Base-by-base conservation (phyloP, 345 rosid species). In the Conringia planisiliqua region DNA sequence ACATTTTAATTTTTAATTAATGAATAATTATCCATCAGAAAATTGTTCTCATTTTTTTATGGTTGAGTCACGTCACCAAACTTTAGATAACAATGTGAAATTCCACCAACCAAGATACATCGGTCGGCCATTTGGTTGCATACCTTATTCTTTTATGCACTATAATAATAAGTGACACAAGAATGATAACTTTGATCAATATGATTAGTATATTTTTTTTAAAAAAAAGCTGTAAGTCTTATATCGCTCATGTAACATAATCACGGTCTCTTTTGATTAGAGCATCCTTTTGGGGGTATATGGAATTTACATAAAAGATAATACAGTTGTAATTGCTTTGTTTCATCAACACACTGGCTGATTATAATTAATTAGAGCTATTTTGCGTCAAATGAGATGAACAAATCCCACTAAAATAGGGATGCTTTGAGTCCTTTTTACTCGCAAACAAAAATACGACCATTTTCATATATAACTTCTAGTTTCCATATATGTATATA, bases 71-170 rank as follows among this genome's bases (percentile, higher is more conserved):
- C 27, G 52, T 68, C 79, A 75, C 70, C 79, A 68, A 68, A 68
- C 57, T 61, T 52, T 60, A 68, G 58, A 68, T 40, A 61, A 52
- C 74, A 68, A 68, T 75, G 74, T 75, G 79, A 61, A 60, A 76
- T 54, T 70, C 24, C 75, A 76, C 75, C 80, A 70, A 70, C 75
- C 71, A 70, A 70, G 35, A 76, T 26, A 44, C 75, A 76, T 44
- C 62, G 46, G 80, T 70, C 80, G 80, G 80, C 80, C 75, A 76
- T 69, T 76, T 69, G 70, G 75, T 76, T 69, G 33, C 75, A 76
- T 35, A 2, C 22, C 65, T 33, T 54, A 33, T 69, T 69, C 7
- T 62, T 69, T 44, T 76, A 75, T 74, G 33, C 62, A 67, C 35
- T 36, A 57, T 6, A 36, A 48, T 27, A 12, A 8, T 14, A 27